These are phyloP conservation scores for Nissolia schottii DNA, from an alignment of 306 rosid species.

Conservation along the genomic window DNA sequence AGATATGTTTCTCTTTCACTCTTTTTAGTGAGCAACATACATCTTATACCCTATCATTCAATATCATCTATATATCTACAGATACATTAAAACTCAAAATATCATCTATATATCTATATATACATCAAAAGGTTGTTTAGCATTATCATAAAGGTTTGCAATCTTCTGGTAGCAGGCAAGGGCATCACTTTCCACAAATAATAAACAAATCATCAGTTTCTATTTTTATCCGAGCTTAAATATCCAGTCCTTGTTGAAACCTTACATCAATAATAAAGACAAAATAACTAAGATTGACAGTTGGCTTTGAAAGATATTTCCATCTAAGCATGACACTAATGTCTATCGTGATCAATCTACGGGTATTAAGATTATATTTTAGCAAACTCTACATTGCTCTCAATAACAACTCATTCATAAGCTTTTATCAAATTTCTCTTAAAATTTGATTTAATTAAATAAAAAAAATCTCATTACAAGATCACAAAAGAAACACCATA, in stretches of 20 bases:
- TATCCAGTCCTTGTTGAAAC: not conserved
- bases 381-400: not conserved
- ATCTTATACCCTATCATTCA: too few species aligned
- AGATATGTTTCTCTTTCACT: too few species aligned
- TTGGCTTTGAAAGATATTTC: not conserved
- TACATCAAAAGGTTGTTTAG: not conserved
- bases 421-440: too few species aligned
- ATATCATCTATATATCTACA: too few species aligned
- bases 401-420: too few species aligned
- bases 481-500: not conserved
- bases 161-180: not conserved
- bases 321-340: not conserved
- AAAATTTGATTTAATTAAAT: not conserved
- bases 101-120: too few species aligned
- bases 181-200: constrained; percentile 18
- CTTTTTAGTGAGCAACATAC: too few species aligned
- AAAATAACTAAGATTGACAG: not conserved
- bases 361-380: too few species aligned
- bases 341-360: too few species aligned
- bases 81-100: too few species aligned
- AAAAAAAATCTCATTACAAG: not conserved
- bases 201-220: not conserved
- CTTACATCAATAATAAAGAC: not conserved
- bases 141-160: not conserved
- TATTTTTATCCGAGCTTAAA: not conserved